These are phyloP conservation scores for Tricholoma sp. DNA, from an alignment of 768 basidiomycete species.

Conservation along the genomic window DNA sequence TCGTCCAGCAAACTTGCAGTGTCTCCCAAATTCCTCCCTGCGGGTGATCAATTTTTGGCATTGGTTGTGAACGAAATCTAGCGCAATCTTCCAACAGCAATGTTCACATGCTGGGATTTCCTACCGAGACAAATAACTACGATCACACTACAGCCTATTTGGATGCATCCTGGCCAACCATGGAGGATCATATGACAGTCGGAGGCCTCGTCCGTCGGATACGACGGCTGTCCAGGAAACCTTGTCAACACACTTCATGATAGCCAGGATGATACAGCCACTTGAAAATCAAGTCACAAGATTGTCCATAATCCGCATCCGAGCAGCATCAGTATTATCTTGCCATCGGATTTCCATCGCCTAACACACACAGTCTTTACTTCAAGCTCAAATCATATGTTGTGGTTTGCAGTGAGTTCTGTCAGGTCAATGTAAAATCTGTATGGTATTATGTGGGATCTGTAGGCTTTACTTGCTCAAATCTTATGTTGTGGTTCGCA, in stretches of 20 bases:
- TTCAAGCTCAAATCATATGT: too few species aligned
- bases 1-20: not conserved
- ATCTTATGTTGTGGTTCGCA: too few species aligned
- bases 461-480: too few species aligned
- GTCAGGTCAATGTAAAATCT: too few species aligned
- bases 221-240: not conserved
- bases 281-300: not conserved
- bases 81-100: not conserved
- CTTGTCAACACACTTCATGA: not conserved
- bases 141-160: too few species aligned
- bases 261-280: not conserved
- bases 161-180: not conserved
- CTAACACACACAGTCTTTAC: too few species aligned
- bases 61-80: not conserved
- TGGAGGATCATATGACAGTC: not conserved
- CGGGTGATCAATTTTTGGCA: constrained; percentile 2
- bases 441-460: too few species aligned
- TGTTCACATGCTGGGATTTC: too few species aligned
- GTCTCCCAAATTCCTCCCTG: not conserved
- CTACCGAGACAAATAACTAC: too few species aligned
- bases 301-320: not conserved
- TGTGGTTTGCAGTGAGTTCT: too few species aligned
- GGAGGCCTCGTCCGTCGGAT: not conserved
- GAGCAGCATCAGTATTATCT: not conserved
- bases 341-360: not conserved